Base-by-base conservation (phyloP, 129 eudicot species). In the Flaveria bidentis region DNA sequence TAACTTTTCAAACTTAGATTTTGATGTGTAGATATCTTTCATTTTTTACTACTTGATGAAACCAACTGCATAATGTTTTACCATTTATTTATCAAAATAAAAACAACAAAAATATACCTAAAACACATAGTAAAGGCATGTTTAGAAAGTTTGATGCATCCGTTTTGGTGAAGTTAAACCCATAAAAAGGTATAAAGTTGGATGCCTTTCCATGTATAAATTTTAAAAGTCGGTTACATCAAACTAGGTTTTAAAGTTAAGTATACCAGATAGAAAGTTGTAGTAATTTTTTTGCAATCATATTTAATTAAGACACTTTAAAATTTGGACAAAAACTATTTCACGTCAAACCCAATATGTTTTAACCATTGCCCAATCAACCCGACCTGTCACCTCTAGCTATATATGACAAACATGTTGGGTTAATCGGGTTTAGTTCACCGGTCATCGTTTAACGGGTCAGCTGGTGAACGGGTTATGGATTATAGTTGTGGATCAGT, bases 371-470 rank as follows among this genome's bases (percentile, higher is more conserved):
- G 15, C 18, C 68, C 20, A 28, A 26, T 17, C 45, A 2, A 15
- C 18, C 20, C 44, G 12, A 12, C 6, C 14, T 62, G 28, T n/a
- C 44, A 62, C 67, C 67, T 62, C 44, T 26, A 62, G 22, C 22
- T 20, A 20, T 18, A 26, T 62, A 62, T 62, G 44, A 28, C 68
- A 33, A 46, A 12, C 26, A 33, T 87, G 22, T 20, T 20, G 22
- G 22, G 22, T 20, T 20, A 20, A 20, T 20, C 22, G 22, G 22
- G 22, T 20, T 20, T 20, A 20, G 22, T 20, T 20, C 22, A 20
- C 22, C 22, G 22, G 22, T 20, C 22, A 20, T 20, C 22, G 22
- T 20, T 20, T 20, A 20, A 20, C 22, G 22, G 22, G 22, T 20
- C 22, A 20, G 22, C 22, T 20, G 22, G 22, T 20, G 22, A 20